Percentiles rank a stretch among this genome's conserved stretches.
phyloP scores from a whole-genome alignment of 257 asterid genomes.

The Mitragyna speciosa region DNA sequence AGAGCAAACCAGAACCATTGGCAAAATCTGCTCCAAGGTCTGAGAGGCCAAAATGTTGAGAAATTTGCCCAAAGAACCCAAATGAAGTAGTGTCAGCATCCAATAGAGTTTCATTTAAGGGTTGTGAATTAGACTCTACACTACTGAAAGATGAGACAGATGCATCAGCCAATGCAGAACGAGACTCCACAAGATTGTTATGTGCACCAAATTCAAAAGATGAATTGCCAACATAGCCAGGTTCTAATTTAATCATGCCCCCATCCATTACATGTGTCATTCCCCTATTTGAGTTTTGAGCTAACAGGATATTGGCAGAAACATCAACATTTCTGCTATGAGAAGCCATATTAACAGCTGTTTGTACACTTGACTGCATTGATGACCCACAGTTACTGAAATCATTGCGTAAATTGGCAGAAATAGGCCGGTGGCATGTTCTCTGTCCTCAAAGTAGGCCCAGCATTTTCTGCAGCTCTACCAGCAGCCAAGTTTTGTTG shows the following conservation, averaged over 20 bases:
- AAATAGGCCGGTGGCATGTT: slow-evolving; percentile 43
- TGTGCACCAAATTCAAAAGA: slow-evolving; percentile 53
- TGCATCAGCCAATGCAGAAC: slow-evolving; percentile 60
- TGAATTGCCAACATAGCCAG: slow-evolving; percentile 53
- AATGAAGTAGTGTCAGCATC: slow-evolving; percentile 61
- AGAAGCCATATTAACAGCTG: slow-evolving; percentile 40
- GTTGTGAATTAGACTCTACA: slow-evolving; percentile 61
- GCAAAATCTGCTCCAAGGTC: slow-evolving; percentile 57
- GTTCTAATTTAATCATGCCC: slow-evolving; percentile 56
- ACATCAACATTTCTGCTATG: slow-evolving; percentile 44
- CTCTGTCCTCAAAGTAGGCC: slow-evolving; percentile 45
- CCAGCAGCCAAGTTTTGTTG: slow-evolving; percentile 49
- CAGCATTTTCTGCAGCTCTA: slow-evolving; percentile 41
- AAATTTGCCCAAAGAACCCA: slow-evolving; percentile 54
- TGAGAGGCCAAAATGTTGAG: slow-evolving; percentile 50
- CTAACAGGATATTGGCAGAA: slow-evolving; percentile 47
- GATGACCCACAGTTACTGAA: slow-evolving; percentile 46
- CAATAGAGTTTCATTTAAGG: slow-evolving; percentile 51
- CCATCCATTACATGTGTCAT: slow-evolving; percentile 49
- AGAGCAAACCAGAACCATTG: slow-evolving; percentile 49
- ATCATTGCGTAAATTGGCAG: slow-evolving; percentile 33
- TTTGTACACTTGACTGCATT: slow-evolving; percentile 45
- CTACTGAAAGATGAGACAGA: slow-evolving; percentile 62
- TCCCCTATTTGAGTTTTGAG: slow-evolving; percentile 53
- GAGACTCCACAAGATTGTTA: slow-evolving; percentile 55